Percentiles rank a stretch among this genome's conserved stretches.
These are phyloP conservation scores for Backusella australiensis DNA, from an alignment of 192 early-diverging fungal genomes.

Conservation along the genomic window DNA sequence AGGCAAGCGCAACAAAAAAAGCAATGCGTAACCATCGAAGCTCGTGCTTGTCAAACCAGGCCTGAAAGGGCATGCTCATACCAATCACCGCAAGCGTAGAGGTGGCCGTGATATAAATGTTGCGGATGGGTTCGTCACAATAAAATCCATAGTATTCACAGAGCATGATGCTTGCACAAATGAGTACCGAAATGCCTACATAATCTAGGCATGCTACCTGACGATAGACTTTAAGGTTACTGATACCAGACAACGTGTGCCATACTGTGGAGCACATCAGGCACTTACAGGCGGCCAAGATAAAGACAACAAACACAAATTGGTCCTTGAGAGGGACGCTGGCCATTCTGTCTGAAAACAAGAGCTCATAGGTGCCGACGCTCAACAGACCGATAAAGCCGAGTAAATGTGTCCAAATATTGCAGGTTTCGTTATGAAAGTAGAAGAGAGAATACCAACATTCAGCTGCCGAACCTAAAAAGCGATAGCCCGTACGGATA, in stretches of 20 bases:
- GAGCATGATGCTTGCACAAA: slow-evolving; percentile 54
- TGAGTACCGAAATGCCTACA: slow-evolving; percentile 60
- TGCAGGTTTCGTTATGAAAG: slow-evolving; percentile 68
- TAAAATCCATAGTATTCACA: slow-evolving; percentile 64
- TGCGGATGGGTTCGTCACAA: slow-evolving; percentile 41
- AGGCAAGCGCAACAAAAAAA: slow-evolving; percentile 52
- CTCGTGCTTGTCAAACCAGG: slow-evolving; percentile 49
- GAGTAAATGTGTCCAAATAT: slow-evolving; percentile 66
- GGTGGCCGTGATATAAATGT: slow-evolving; percentile 50
- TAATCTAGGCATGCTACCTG: slow-evolving; percentile 58
- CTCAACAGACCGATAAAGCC: slow-evolving; percentile 59
- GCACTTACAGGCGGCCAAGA: slow-evolving; percentile 58
- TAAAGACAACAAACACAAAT: slow-evolving; percentile 55
- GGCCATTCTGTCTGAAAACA: slow-evolving; percentile 23
- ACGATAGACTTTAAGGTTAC: slow-evolving; percentile 44
- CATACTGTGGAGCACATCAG: slow-evolving; percentile 59
- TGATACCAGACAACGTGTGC: slow-evolving; percentile 57
- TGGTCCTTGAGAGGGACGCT: slow-evolving; percentile 37
- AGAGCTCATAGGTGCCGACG: slow-evolving; percentile 52
- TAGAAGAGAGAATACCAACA: slow-evolving; percentile 62
- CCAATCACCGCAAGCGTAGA: slow-evolving; percentile 47
- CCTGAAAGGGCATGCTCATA: slow-evolving; percentile 45
- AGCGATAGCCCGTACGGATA: slow-evolving; percentile 51
- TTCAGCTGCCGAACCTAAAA: slow-evolving; percentile 46
- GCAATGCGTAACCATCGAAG: slow-evolving; percentile 46